Evolutionary conservation across 768 basidiomycete genomes (phyloP).

Genomic region (Serendipita sp.): DNA sequence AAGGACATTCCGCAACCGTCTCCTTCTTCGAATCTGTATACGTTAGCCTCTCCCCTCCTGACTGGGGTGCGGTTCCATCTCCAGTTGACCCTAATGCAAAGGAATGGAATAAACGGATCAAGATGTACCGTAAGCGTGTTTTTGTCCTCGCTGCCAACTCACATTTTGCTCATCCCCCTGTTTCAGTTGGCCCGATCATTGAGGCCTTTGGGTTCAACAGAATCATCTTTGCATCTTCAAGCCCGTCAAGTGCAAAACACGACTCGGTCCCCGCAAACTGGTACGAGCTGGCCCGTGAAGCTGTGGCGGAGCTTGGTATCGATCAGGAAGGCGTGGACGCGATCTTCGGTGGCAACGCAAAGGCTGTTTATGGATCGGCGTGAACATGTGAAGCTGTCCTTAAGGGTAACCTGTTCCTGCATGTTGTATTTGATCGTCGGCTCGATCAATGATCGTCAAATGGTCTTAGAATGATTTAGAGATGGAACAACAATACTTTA

Average conservation of each 20-base stretch:
- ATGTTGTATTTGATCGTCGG: no score
- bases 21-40: conserved; percentile 58
- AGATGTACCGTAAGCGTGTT: conserved; percentile 57
- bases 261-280: conserved; percentile 45
- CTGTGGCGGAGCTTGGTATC: conserved; percentile 59
- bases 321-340: conserved; percentile 64
- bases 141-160: background rate
- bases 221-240: conserved; percentile 69
- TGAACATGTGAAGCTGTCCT: background rate
- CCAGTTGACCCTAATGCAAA: conserved; percentile 25
- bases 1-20: conserved; percentile 51
- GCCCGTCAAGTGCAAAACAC: conserved; percentile 33
- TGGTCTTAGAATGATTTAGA: no score
- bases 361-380: conserved; percentile 22
- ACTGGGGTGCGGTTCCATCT: conserved; percentile 41
- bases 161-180: conserved; percentile 13
- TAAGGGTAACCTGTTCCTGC: no score
- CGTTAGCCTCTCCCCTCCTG: conserved; percentile 62
- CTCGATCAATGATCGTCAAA: no score
- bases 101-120: conserved; percentile 52
- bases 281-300: conserved; percentile 69
- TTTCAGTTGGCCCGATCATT: conserved; percentile 56
- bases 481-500: no score
- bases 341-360: conserved; percentile 45
- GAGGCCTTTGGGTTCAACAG: conserved; percentile 76